Percentiles rank a stretch among this genome's conserved stretches.
Evolutionary conservation across 192 early-diverging fungal genomes (phyloP).

Genomic region (Backusella westeae): DNA sequence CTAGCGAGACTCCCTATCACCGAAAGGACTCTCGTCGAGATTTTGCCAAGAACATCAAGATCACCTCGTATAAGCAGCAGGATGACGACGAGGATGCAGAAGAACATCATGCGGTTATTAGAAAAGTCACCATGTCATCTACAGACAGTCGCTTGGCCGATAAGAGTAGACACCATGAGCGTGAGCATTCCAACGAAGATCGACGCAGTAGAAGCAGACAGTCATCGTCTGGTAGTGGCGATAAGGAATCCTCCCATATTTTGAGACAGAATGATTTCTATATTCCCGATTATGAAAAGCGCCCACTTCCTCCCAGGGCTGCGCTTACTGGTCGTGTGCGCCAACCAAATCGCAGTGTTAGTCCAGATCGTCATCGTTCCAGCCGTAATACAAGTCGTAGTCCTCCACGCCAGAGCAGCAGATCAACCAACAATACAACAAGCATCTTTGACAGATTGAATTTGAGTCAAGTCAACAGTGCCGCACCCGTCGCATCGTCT

Average conservation of each 20-base stretch:
- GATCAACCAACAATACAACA: neutral
- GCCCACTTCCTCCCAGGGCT: neutral
- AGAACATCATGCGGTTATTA: neutral
- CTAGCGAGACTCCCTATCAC: neutral
- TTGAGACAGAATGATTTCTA: neutral
- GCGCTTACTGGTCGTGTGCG: neutral
- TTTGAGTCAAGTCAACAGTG: neutral
- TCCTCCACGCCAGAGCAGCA: neutral
- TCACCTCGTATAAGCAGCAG: neutral
- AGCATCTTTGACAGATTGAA: neutral
- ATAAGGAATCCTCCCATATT: neutral
- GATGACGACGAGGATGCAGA: neutral
- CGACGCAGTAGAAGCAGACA: neutral
- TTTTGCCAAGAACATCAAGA: neutral
- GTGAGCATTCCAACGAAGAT: neutral
- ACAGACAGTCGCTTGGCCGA: neutral
- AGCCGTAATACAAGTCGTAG: neutral
- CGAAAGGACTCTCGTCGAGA: neutral
- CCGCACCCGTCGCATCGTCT: neutral
- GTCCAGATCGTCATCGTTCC: neutral
- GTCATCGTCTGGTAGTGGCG: neutral
- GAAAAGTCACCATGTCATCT: neutral
- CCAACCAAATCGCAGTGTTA: neutral
- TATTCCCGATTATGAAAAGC: neutral
- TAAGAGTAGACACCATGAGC: neutral